phyloP scores from a whole-genome alignment of 2,329 filamentous ascomycete species.

The Nigrospora oryzae region DNA sequence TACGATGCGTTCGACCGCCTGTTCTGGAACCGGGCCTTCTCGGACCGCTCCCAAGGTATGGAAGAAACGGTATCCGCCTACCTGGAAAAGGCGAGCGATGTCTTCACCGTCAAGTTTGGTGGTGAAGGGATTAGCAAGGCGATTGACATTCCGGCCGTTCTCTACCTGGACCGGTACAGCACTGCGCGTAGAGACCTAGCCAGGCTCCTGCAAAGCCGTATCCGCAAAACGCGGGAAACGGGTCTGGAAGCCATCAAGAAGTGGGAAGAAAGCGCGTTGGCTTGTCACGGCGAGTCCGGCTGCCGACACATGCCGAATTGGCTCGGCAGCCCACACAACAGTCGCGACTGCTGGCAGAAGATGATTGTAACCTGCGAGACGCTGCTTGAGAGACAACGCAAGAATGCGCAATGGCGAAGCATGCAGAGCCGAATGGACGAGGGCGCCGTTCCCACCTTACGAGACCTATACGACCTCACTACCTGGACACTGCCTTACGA shows the following conservation, averaged over 20 bases:
- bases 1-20: constrained; percentile 40
- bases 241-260: constrained; percentile 12
- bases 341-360: constrained; percentile 14
- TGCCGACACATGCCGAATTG: constrained; percentile 13
- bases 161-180: constrained; percentile 48
- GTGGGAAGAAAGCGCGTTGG: constrained; percentile 8
- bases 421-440: constrained; percentile 10
- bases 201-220: constrained; percentile 30
- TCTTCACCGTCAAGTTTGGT: constrained; percentile 38
- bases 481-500: constrained; percentile 29
- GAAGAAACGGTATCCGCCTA: constrained; percentile 31
- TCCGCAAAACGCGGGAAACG: constrained; percentile 12
- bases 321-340: constrained; percentile 9
- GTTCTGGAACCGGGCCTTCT: constrained; percentile 36
- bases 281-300: constrained; percentile 12
- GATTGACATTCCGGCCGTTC: constrained; percentile 40
- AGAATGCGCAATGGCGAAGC: constrained; percentile 17
- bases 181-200: constrained; percentile 35
- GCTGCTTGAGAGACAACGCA: constrained; percentile 13
- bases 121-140: constrained; percentile 30
- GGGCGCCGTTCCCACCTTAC: constrained; percentile 12
- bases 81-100: constrained; percentile 37
- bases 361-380: constrained; percentile 11
- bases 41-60: constrained; percentile 21
- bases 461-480: constrained; percentile 23